Evolutionary conservation across 768 basidiomycete genomes (phyloP).

Genomic region (Kwoniella dejecticola): DNA sequence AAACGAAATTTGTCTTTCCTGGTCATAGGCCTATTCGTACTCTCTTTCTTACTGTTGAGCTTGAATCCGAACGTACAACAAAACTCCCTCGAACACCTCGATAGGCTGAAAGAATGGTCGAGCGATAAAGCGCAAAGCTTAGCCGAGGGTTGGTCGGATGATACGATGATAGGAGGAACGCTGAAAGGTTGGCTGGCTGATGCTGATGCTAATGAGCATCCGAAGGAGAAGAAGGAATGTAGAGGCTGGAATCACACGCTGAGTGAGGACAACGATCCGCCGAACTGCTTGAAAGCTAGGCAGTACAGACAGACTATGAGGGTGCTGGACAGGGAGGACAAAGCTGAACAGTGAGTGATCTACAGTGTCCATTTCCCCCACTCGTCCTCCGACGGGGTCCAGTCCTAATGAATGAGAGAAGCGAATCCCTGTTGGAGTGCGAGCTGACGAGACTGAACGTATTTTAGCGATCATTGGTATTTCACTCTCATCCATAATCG

Average conservation of each 20-base stretch:
- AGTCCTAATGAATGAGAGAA: too few relatives aligned
- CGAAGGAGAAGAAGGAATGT: constrained; percentile 20
- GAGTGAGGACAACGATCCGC: constrained; percentile 29
- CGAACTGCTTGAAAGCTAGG: constrained; percentile 36
- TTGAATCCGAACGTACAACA: constrained; percentile 9
- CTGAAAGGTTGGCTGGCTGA: constrained; percentile 10
- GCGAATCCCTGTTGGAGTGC: too few relatives aligned
- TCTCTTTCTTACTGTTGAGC: background rate
- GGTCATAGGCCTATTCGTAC: background rate
- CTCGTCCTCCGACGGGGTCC: too few relatives aligned
- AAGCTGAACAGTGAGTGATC: constrained; percentile 41
- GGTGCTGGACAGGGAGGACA: constrained; percentile 38
- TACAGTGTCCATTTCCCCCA: too few relatives aligned
- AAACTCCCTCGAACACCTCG: constrained; percentile 2
- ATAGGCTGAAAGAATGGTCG: constrained; percentile 6
- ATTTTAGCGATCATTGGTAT: constrained; percentile 29
- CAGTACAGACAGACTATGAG: constrained; percentile 45
- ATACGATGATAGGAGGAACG: background rate
- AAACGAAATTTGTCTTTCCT: constrained; percentile 1
- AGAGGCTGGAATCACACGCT: constrained; percentile 32
- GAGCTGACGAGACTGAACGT: background rate
- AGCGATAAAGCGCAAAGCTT: constrained; percentile 1
- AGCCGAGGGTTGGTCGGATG: background rate
- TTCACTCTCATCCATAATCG: constrained; percentile 41
- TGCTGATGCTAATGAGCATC: background rate